Percentiles rank a stretch among this genome's conserved stretches.
These are phyloP conservation scores for Austropuccinia psidii DNA, from an alignment of 1,284 basidiomycete genomes.

Conservation along the genomic window DNA sequence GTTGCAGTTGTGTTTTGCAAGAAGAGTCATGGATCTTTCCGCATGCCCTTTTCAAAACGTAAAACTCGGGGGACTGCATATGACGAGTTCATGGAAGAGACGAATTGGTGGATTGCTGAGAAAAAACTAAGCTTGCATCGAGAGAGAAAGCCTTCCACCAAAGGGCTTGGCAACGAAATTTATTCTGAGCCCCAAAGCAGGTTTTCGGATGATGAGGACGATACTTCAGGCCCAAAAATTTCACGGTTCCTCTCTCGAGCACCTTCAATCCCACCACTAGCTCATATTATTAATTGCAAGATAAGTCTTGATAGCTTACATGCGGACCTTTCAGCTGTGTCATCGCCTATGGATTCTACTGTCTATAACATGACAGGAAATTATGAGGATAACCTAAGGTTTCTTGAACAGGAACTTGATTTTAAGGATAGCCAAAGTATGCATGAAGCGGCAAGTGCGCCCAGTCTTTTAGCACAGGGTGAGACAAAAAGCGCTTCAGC, in stretches of 20 bases:
- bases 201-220: background rate
- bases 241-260: conserved; percentile 24
- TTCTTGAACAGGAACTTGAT: too few species aligned
- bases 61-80: conserved; percentile 32
- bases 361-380: background rate
- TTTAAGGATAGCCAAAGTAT: too few species aligned
- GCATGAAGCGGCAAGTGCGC: background rate
- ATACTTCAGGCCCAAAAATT: background rate
- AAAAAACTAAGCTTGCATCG: conserved; percentile 6
- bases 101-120: conserved; percentile 29
- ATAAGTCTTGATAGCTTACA: conserved; percentile 31
- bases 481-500: background rate
- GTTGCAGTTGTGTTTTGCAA: background rate
- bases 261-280: conserved; percentile 29
- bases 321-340: conserved; percentile 16
- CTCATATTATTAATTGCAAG: conserved; percentile 24
- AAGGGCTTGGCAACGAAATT: too few species aligned
- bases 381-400: conserved; percentile 3
- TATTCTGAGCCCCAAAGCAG: background rate
- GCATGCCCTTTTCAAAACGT: conserved; percentile 9
- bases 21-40: conserved; percentile 10
- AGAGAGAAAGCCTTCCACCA: background rate
- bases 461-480: background rate
- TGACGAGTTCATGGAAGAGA: conserved; percentile 37
- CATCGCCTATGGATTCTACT: background rate